Conservation (phyloP, 495 filamentous ascomycete genomes). For the Neurospora sp. region DNA sequence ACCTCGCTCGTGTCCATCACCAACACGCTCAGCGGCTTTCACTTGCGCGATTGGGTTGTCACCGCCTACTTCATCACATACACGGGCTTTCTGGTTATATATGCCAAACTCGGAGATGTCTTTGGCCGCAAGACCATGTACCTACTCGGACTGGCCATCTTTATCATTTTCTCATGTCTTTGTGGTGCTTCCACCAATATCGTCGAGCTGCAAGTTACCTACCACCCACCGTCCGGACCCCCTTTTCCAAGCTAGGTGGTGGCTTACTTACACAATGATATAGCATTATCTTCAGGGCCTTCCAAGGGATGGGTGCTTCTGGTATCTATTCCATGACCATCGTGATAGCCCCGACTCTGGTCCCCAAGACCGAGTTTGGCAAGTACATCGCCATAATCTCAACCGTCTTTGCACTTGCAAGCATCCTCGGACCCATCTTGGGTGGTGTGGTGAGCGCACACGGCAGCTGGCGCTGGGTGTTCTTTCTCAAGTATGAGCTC, state of each 20-base stretch:
- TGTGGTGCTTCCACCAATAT: slow-evolving; percentile 39
- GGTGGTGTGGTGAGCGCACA: slow-evolving; percentile 31
- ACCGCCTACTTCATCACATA: slow-evolving; percentile 48
- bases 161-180: slow-evolving; percentile 42
- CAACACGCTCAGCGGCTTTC: slow-evolving; percentile 39
- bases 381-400: slow-evolving; percentile 38
- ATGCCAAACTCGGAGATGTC: slow-evolving; percentile 43
- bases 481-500: slow-evolving; percentile 25
- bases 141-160: slow-evolving; percentile 32
- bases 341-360: slow-evolving; percentile 37
- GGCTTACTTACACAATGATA: neutral
- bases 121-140: slow-evolving; percentile 38
- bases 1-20: slow-evolving; percentile 49
- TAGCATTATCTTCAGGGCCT: slow-evolving; percentile 43
- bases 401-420: slow-evolving; percentile 34
- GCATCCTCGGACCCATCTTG: slow-evolving; percentile 32
- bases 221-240: neutral
- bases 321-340: slow-evolving; percentile 44
- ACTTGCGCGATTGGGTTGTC: slow-evolving; percentile 43
- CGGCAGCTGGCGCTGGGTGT: slow-evolving; percentile 31
- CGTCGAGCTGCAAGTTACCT: slow-evolving; percentile 33
- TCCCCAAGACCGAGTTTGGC: slow-evolving; percentile 34
- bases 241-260: neutral
- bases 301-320: slow-evolving; percentile 46
- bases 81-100: slow-evolving; percentile 45